Conservation (phyloP, 805 yeast genomes). For the Saccharomyces kudriavzevii region DNA sequence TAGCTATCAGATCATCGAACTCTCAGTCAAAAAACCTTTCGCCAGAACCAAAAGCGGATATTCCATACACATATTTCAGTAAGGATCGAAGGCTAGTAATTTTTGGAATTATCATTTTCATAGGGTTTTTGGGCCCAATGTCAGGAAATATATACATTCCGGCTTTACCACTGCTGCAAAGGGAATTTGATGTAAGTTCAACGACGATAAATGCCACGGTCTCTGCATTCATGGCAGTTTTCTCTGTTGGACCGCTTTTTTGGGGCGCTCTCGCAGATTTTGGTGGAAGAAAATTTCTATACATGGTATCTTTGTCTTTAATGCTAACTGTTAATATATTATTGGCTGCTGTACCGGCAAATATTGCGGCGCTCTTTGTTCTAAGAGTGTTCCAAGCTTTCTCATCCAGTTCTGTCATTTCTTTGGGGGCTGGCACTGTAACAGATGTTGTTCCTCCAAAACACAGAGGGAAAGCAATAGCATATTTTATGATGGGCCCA, state of each 20-base stretch:
- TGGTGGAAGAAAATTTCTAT: constrained; percentile 59
- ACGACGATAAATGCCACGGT: constrained; percentile 47
- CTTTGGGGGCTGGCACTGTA: constrained; percentile 87
- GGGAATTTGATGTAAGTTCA: constrained; percentile 34
- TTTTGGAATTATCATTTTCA: constrained; percentile 36
- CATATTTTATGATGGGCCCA: constrained; percentile 80
- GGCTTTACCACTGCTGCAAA: constrained; percentile 38
- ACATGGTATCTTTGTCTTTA: constrained; percentile 46
- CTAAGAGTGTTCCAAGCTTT: constrained; percentile 66
- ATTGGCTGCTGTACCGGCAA: constrained; percentile 52
- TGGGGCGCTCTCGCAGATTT: constrained; percentile 51
- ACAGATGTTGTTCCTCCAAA: constrained; percentile 63
- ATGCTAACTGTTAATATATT: constrained; percentile 59
- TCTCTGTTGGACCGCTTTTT: constrained; percentile 47
- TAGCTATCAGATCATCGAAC: neutral
- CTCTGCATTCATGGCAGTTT: constrained; percentile 48
- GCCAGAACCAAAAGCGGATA: neutral
- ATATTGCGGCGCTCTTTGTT: constrained; percentile 61
- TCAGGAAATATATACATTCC: constrained; percentile 54
- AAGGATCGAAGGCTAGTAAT: constrained; percentile 29
- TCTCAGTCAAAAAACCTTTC: neutral
- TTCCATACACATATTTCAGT: constrained; percentile 32
- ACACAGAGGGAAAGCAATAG: constrained; percentile 74
- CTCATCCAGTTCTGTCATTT: constrained; percentile 82
- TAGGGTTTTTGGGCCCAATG: constrained; percentile 50